Conservation (phyloP, 2,329 filamentous ascomycete genomes). For the Rhinocladiella similis region DNA sequence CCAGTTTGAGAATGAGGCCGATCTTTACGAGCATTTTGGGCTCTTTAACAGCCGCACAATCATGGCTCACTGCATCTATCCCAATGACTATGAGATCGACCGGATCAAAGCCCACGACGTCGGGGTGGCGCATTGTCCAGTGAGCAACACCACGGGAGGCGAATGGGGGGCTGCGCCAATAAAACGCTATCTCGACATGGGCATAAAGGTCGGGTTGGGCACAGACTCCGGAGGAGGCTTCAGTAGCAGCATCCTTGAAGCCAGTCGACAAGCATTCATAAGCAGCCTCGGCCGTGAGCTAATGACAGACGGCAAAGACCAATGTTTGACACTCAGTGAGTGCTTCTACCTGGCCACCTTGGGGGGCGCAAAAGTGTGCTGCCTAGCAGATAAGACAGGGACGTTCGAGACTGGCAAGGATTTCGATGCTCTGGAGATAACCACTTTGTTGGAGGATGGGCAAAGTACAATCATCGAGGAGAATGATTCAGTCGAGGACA, state of each 20-base stretch:
- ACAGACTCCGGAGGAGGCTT: constrained; percentile 63
- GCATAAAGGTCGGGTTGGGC: constrained; percentile 61
- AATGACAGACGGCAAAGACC: constrained; percentile 21
- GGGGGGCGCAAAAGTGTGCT: constrained; percentile 35
- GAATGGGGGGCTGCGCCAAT: constrained; percentile 62
- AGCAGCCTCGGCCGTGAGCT: constrained; percentile 33
- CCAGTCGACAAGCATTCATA: constrained; percentile 58
- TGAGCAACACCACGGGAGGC: constrained; percentile 61
- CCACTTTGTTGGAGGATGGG: constrained; percentile 38
- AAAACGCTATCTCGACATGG: constrained; percentile 52
- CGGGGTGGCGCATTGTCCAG: constrained; percentile 61
- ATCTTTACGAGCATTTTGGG: constrained; percentile 58
- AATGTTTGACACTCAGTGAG: constrained; percentile 42
- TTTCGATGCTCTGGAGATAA: constrained; percentile 60
- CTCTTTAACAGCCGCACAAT: constrained; percentile 56
- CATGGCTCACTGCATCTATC: constrained; percentile 63
- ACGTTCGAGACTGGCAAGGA: constrained; percentile 61
- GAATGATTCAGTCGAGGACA: constrained; percentile 44
- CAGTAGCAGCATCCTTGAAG: constrained; percentile 57
- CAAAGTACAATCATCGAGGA: constrained; percentile 57
- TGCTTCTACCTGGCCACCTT: constrained; percentile 40
- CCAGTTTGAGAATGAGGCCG: constrained; percentile 54
- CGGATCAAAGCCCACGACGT: constrained; percentile 48
- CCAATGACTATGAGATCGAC: constrained; percentile 52
- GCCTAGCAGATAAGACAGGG: constrained; percentile 47